Conservation (phyloP, 1,139 yeast species). For the Lodderomyces pseudojiufengensis region DNA sequence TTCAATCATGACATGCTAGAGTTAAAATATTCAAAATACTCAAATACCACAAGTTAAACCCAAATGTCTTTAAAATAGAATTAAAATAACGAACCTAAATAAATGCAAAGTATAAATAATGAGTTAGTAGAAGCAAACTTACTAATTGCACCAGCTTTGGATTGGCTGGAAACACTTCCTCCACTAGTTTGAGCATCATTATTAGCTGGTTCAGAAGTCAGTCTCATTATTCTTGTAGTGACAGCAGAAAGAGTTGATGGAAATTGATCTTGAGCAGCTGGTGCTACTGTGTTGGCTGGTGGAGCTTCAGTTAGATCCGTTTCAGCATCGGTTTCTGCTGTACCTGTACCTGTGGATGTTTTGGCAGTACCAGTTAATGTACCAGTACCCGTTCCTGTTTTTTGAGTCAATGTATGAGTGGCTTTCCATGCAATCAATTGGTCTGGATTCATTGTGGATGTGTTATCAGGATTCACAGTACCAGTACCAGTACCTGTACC, state of each 20-base stretch:
- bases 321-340: too few species aligned
- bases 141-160: constrained; percentile 2
- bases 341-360: background rate
- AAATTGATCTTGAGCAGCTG: constrained; percentile 5
- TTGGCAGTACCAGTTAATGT: constrained; percentile 4
- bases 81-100: constrained; percentile 1
- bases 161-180: constrained; percentile 4
- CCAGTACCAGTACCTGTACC: background rate
- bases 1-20: too few species aligned
- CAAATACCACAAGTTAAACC: too few species aligned
- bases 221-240: constrained; percentile 12
- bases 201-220: constrained; percentile 6
- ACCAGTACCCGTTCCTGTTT: constrained; percentile 11
- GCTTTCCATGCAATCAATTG: constrained; percentile 10
- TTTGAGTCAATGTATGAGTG: constrained; percentile 2
- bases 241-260: constrained; percentile 11
- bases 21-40: too few species aligned
- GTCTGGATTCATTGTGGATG: constrained; percentile 13
- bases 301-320: background rate
- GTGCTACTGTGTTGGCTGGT: too few species aligned
- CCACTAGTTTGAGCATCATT: constrained; percentile 1
- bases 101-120: background rate
- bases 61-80: too few species aligned
- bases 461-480: too few species aligned
- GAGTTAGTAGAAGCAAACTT: background rate